Evolutionary conservation across 352 stramenopile genomes (phyloP), one percentile per base, ranked within the genome.

Genomic region (Pilasporangium apinafurcum): DNA sequence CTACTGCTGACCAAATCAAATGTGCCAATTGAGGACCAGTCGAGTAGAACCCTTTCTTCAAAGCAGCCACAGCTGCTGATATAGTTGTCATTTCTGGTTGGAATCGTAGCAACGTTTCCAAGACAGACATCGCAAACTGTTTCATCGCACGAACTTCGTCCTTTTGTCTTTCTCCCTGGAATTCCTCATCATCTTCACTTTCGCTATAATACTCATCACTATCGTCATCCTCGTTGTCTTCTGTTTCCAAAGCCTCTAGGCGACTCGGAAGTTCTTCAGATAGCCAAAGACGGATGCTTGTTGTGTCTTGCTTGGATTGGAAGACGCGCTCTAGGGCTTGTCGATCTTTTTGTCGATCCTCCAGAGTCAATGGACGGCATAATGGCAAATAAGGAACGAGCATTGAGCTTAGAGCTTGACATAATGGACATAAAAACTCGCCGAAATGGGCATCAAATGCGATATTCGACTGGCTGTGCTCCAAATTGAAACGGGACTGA

Each of bases 351-450:
- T 84, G 59, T 18, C 74, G 75, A 29, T 86, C 73, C 28, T 66
- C 59, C 7, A 68, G 59, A 22, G 75, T 85, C 22, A 86, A 49
- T 6, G 68, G 59, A n/a, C 53, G 48, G 45, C 62, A 82, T 32
- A 84, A 59, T 0, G 72, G 60, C 4, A 96, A 45, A 40, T 86
- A 83, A 9, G 86, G 86, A 24, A 97, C 66, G 2, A 96, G 62
- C 59, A 93, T 88, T n/a, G 91, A 96, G 51, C 83, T 95, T 13
- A 97, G 66, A 12, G 71, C 68, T 50, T 97, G 92, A 44, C 88
- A 97, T 13, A 97, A 54, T 4, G 88, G 88, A 35, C 88, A 97
- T 12, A 96, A 60, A 40, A 96, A 96, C 56, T 97, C 86, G 10
- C 79, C 74, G 35, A 80, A 78, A 30, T 86, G 53, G 1, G 90